Base-by-base conservation (phyloP, 805 yeast genomes). In the Yamadazyma sp. region DNA sequence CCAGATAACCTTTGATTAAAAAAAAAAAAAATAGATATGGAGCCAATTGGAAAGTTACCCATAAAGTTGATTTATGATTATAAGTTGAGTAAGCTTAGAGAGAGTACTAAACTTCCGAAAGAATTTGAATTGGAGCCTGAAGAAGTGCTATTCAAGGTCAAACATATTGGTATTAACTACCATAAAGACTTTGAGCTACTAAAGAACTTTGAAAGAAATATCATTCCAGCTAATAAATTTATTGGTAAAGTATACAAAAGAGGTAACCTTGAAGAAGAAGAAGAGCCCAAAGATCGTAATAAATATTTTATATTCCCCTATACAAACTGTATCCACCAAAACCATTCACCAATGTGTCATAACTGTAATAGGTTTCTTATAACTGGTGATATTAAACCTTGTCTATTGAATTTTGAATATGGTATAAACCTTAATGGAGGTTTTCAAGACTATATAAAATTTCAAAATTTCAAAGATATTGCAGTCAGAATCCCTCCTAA, bases 381-480 rank as follows among this genome's bases (percentile, higher is more conserved):
- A 7, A 11, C 27, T 15, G 31, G 29, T 17, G 10, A 19, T 9
- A 18, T 12, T 7, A 13, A 26, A 21, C 52, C 54, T 4, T 65
- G 72, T 36, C 16, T 43, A 3, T 31, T 36, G 4, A 36, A 43
- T 19, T 46, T 52, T 31, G 52, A 50, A 5, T 61, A 58, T 43
- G 72, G 72, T 2, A 36, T 33, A 9, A 58, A 58, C 30, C 31
- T 65, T 4, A 60, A 65, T 31, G 72, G 72, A 7, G 71, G 71
- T 3, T 43, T 66, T 13, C 70, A 65, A 42, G 69, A 65, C 28
- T 58, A 41, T 38, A 41, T 66, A 20, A 49, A 53, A 23, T 47
- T 65, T 27, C 60, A 68, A 0, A 45, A 48, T 12, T 33, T 50
- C 19, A 38, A 51, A 15, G 44, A 65, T 27, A 25, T 38, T 3